A percentile compares a stretch with the other conserved stretches of the same genome.
These are phyloP conservation scores for Plantago elongata DNA, from an alignment of 257 asterid genomes.

Conservation along the genomic window DNA sequence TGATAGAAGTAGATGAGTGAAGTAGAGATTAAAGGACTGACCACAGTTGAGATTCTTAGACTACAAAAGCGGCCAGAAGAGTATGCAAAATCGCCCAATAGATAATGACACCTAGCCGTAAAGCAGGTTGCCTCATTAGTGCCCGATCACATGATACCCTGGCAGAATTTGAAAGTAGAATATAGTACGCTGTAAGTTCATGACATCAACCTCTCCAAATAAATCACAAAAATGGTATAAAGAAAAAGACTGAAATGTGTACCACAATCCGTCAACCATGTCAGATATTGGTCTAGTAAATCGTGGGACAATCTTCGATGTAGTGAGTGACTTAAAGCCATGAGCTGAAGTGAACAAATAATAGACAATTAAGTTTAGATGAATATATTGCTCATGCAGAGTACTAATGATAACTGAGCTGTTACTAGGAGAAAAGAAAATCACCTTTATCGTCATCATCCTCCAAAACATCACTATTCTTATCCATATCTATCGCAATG, in stretches of 20 bases:
- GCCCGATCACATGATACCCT: slow-evolving; percentile 98
- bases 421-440: slow-evolving; percentile 15
- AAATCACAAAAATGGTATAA: not conserved
- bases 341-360: slow-evolving; percentile 61
- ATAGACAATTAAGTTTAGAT: slow-evolving; percentile 11
- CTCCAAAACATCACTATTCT: slow-evolving; percentile 44
- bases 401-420: not conserved
- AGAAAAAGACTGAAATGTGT: slow-evolving; percentile 18
- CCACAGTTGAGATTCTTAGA: slow-evolving; percentile 50
- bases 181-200: slow-evolving; percentile 10
- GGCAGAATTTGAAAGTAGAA: slow-evolving; percentile 24
- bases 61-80: slow-evolving; percentile 68
- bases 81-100: slow-evolving; percentile 91
- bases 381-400: slow-evolving; percentile 20
- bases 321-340: slow-evolving; percentile 95
- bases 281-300: slow-evolving; percentile 89
- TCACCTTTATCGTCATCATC: slow-evolving; percentile 96
- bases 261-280: slow-evolving; percentile 92
- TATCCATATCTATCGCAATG: slow-evolving; percentile 78
- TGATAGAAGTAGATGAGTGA: not conserved
- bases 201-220: not conserved
- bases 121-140: slow-evolving; percentile 89
- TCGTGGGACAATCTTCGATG: slow-evolving; percentile 81
- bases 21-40: slow-evolving; percentile 22
- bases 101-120: slow-evolving; percentile 79